These are phyloP conservation scores for Syncephalis fuscata DNA, from an alignment of 371 early-diverging fungal genomes.

Conservation along the genomic window DNA sequence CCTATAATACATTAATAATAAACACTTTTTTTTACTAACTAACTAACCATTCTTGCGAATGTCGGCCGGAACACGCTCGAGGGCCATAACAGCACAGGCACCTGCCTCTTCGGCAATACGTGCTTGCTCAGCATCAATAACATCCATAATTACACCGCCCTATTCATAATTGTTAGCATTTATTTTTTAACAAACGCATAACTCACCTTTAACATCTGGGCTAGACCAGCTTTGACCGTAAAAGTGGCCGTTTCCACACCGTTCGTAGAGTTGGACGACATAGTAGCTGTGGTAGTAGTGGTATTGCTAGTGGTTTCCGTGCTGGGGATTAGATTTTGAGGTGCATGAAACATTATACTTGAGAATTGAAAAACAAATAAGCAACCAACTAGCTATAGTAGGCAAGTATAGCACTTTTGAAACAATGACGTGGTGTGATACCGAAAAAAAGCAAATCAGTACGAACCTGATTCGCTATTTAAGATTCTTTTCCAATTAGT, in stretches of 20 bases:
- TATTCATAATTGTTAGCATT: conserved; percentile 10
- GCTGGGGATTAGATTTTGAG: too few relatives aligned
- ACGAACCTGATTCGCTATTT: too few relatives aligned
- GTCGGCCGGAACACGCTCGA: conserved; percentile 97
- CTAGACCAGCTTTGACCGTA: conserved; percentile 84
- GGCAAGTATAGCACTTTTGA: not conserved
- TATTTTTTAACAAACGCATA: too few relatives aligned
- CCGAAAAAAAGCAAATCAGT: too few relatives aligned
- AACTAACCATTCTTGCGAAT: conserved; percentile 82
- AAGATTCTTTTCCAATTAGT: too few relatives aligned
- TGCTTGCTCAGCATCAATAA: conserved; percentile 92
- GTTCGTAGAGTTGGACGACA: conserved; percentile 10
- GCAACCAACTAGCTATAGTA: not conserved
- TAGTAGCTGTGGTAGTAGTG: too few relatives aligned
- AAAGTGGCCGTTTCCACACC: conserved; percentile 23
- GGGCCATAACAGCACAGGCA: conserved; percentile 95
- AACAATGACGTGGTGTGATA: too few relatives aligned
- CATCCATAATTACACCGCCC: conserved; percentile 99
- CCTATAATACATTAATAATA: conserved; percentile 20
- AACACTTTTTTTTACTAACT: not conserved
- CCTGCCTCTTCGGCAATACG: conserved; percentile 96
- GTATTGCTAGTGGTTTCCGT: too few relatives aligned
- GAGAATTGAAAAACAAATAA: too few relatives aligned
- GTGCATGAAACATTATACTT: too few relatives aligned
- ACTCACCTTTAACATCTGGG: conserved; percentile 91